Conservation (phyloP, 768 basidiomycete species). For the Pisolithus albus region DNA sequence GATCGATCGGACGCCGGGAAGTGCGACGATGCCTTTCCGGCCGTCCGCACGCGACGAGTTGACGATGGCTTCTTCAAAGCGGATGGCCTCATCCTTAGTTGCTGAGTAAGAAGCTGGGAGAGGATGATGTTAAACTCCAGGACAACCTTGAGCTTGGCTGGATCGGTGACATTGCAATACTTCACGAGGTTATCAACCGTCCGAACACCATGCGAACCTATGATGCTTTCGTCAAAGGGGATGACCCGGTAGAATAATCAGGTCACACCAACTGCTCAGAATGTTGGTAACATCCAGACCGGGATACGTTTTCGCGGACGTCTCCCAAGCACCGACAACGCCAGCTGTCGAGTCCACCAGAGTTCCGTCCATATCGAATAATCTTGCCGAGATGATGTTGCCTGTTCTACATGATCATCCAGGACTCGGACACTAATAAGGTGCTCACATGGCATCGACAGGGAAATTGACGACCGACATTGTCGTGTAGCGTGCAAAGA, state of each 20-base stretch:
- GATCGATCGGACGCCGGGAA: slow-evolving; percentile 57
- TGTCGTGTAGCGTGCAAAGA: not conserved
- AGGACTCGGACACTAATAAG: not conserved
- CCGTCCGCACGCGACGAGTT: slow-evolving; percentile 49
- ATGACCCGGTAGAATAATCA: too few relatives aligned
- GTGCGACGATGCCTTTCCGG: slow-evolving; percentile 53
- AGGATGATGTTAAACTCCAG: not conserved
- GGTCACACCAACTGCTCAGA: slow-evolving; percentile 42
- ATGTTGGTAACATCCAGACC: slow-evolving; percentile 53
- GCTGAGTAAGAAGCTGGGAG: slow-evolving; percentile 3
- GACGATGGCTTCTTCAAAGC: slow-evolving; percentile 78
- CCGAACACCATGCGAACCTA: slow-evolving; percentile 77
- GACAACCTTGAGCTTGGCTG: slow-evolving; percentile 61
- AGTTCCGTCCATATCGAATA: slow-evolving; percentile 84
- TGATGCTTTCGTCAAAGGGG: not conserved
- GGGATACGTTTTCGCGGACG: slow-evolving; percentile 67
- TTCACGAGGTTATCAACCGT: slow-evolving; percentile 74
- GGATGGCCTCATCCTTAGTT: slow-evolving; percentile 55
- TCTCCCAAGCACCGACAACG: slow-evolving; percentile 76
- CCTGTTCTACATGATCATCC: not conserved
- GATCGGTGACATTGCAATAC: slow-evolving; percentile 63
- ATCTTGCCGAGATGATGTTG: slow-evolving; percentile 29
- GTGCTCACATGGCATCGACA: slow-evolving; percentile 36
- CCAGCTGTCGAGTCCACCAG: slow-evolving; percentile 78
- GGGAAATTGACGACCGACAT: slow-evolving; percentile 31